Conservation (phyloP, 164 flowering plant species). For the Vitis cinerea region DNA sequence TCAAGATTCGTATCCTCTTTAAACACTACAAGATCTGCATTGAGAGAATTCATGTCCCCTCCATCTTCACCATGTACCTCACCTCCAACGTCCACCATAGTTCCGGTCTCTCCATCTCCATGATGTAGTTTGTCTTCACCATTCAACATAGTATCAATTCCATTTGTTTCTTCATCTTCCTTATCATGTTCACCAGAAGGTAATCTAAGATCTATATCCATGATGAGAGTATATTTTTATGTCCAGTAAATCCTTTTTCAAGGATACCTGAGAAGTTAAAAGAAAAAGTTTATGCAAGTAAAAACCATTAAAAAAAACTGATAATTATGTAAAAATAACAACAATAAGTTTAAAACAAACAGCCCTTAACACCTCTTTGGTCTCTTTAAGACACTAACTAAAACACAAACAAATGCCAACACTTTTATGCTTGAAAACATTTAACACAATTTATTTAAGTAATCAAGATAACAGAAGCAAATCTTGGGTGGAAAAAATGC, state of each 20-base stretch:
- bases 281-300: not conserved
- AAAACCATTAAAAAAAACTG: not conserved
- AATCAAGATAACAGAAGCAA: too few relatives aligned
- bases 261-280: slow-evolving; percentile 7
- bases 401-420: too few relatives aligned
- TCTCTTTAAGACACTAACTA: too few relatives aligned
- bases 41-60: slow-evolving; percentile 25
- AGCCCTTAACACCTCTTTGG: not conserved
- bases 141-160: slow-evolving; percentile 27
- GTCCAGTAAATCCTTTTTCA: not conserved
- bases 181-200: slow-evolving; percentile 51
- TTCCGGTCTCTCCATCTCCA: slow-evolving; percentile 21
- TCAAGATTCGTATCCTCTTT: slow-evolving; percentile 40
- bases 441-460: too few relatives aligned
- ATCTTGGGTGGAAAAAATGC: too few relatives aligned
- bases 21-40: slow-evolving; percentile 15
- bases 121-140: slow-evolving; percentile 30
- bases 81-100: slow-evolving; percentile 18
- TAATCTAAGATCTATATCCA: slow-evolving; percentile 53
- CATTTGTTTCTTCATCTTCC: slow-evolving; percentile 36
- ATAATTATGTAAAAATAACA: not conserved
- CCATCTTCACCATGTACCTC: slow-evolving; percentile 19
- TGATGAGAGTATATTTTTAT: slow-evolving; percentile 9
- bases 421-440: too few relatives aligned
- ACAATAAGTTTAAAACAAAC: not conserved